Evolutionary conservation across 306 rosid species (phyloP).

Genomic region (Begonia loranthoides): DNA sequence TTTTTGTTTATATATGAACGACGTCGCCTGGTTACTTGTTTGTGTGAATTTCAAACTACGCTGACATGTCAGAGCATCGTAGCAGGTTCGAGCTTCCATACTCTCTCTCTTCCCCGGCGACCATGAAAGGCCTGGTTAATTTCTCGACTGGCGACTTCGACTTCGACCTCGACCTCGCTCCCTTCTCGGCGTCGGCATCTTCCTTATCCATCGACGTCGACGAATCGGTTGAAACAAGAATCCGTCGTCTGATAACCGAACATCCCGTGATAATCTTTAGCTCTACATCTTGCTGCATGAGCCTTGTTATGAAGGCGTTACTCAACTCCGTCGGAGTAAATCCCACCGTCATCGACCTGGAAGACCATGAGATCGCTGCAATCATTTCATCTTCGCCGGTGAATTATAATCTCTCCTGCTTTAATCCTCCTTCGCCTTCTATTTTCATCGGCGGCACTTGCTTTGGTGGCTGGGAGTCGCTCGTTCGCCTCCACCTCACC

Average conservation of each 20-base stretch:
- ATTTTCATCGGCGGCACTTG: conserved; percentile 71
- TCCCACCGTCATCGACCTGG: conserved; percentile 84
- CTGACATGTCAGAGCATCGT: too few species aligned
- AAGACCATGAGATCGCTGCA: conserved; percentile 66
- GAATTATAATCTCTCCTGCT: not conserved
- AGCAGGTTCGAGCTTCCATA: too few species aligned
- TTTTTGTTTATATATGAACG: too few species aligned
- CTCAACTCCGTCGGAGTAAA: conserved; percentile 76
- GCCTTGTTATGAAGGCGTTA: conserved; percentile 73
- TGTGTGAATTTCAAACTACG: too few species aligned
- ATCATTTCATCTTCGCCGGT: conserved; percentile 20
- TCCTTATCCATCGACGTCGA: too few species aligned
- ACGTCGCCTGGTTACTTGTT: too few species aligned
- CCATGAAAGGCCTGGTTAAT: not conserved
- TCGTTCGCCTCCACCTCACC: conserved; percentile 88
- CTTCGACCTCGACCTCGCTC: conserved; percentile 26
- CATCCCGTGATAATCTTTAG: conserved; percentile 44
- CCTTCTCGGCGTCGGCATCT: too few species aligned
- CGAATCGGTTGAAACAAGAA: conserved; percentile 39
- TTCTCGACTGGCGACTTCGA: too few species aligned
- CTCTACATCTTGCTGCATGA: too few species aligned
- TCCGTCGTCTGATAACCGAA: conserved; percentile 86
- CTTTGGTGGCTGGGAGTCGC: conserved; percentile 80
- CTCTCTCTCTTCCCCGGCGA: conserved; percentile 44
- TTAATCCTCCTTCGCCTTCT: too few species aligned